Conservation (phyloP, 495 filamentous ascomycete species). For the Penicillium ochrochloron region DNA sequence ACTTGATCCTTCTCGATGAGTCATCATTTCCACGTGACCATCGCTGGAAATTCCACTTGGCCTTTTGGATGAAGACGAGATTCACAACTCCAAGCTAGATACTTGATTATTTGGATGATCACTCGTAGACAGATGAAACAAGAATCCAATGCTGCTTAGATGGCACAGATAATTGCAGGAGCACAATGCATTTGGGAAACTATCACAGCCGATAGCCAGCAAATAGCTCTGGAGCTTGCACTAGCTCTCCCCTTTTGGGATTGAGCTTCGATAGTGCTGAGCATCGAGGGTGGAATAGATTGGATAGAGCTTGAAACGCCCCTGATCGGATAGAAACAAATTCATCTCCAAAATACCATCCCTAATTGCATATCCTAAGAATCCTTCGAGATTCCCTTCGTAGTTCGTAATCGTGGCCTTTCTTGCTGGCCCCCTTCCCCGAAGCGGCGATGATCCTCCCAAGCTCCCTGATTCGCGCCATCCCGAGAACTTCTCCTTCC, state of each 20-base stretch:
- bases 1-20: no score
- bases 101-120: not conserved
- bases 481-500: slow-evolving; percentile 35
- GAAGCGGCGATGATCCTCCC: slow-evolving; percentile 28
- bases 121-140: not conserved
- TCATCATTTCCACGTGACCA: not conserved
- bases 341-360: not conserved
- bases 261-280: slow-evolving; percentile 6
- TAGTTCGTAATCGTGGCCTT: slow-evolving; percentile 12
- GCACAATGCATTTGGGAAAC: not conserved
- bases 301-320: not conserved
- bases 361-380: not conserved
- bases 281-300: slow-evolving; percentile 5
- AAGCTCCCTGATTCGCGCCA: slow-evolving; percentile 25
- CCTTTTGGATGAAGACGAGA: not conserved
- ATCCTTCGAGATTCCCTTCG: not conserved
- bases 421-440: slow-evolving; percentile 17
- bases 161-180: not conserved
- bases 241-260: not conserved
- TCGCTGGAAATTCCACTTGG: not conserved
- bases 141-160: not conserved
- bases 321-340: not conserved
- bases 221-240: slow-evolving; percentile 2
- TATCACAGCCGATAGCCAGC: not conserved
- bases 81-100: not conserved